These are phyloP conservation scores for Tricholoma bakamatsutake DNA, from an alignment of 768 basidiomycete species.

Conservation along the genomic window DNA sequence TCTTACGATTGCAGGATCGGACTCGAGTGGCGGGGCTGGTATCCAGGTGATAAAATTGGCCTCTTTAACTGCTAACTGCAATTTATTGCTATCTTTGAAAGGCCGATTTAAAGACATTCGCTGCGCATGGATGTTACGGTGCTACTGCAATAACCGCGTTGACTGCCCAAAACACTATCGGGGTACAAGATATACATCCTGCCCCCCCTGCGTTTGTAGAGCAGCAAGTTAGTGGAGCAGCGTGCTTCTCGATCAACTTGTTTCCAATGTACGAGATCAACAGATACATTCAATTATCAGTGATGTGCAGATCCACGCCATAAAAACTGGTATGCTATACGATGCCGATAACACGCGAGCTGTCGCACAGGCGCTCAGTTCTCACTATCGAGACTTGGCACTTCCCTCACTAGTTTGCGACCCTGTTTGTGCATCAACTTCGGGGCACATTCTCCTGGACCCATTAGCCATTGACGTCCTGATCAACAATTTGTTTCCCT, in stretches of 20 bases:
- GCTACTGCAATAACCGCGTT: conserved; percentile 79
- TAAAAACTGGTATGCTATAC: conserved; percentile 91
- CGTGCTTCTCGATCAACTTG: background rate
- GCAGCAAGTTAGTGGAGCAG: conserved; percentile 52
- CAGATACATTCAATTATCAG: conserved; percentile 67
- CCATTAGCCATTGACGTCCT: conserved; percentile 58
- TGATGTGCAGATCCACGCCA: conserved; percentile 64
- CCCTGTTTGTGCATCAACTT: conserved; percentile 89
- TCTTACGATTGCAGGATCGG: conserved; percentile 76
- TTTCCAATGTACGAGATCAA: background rate
- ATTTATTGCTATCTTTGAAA: conserved; percentile 20
- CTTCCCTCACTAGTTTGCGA: conserved; percentile 69
- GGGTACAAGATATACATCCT: conserved; percentile 71
- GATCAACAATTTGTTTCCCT: conserved; percentile 59
- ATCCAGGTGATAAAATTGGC: conserved; percentile 56
- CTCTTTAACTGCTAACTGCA: too few relatives aligned
- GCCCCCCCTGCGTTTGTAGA: conserved; percentile 64
- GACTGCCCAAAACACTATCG: conserved; percentile 85
- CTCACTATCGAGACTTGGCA: conserved; percentile 26
- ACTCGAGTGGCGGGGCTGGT: conserved; percentile 83
- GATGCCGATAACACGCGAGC: conserved; percentile 46
- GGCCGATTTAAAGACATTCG: conserved; percentile 87
- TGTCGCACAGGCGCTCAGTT: conserved; percentile 45
- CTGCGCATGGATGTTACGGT: conserved; percentile 74
- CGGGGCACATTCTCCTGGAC: conserved; percentile 73